phyloP scores from a whole-genome alignment of 495 filamentous ascomycete species.

The Aspergillus biplanus region DNA sequence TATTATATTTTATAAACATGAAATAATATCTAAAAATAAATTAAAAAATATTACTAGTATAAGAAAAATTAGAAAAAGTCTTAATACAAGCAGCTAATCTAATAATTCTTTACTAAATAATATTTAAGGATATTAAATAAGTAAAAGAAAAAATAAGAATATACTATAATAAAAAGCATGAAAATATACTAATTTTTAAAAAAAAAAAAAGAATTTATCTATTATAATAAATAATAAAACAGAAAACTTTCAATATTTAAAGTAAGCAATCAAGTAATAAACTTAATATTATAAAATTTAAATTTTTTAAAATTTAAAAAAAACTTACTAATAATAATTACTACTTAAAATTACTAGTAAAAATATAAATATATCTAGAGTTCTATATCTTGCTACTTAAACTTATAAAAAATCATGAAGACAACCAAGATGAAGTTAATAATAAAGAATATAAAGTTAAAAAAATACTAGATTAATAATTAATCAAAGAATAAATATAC shows the following conservation, averaged over 20 bases:
- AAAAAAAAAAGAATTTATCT: background rate
- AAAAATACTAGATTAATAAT: background rate
- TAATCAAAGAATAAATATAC: background rate
- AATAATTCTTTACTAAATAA: background rate
- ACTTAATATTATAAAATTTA: background rate
- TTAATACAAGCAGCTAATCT: background rate
- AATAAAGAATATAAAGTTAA: too few species aligned
- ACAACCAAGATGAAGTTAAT: too few species aligned
- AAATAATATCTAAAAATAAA: background rate
- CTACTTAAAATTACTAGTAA: background rate
- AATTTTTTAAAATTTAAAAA: background rate
- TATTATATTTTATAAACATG: background rate
- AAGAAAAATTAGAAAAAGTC: background rate
- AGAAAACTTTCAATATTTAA: background rate
- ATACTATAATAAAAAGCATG: background rate
- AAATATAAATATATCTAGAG: background rate
- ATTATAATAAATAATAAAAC: background rate
- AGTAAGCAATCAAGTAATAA: background rate
- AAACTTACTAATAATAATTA: background rate
- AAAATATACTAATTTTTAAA: too few species aligned
- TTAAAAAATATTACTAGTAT: background rate
- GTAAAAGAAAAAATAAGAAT: background rate
- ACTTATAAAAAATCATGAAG: too few species aligned
- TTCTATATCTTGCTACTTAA: too few species aligned
- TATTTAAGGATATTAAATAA: background rate